Conservation (phyloP, 345 rosid species). For the Nephelium lappaceum region DNA sequence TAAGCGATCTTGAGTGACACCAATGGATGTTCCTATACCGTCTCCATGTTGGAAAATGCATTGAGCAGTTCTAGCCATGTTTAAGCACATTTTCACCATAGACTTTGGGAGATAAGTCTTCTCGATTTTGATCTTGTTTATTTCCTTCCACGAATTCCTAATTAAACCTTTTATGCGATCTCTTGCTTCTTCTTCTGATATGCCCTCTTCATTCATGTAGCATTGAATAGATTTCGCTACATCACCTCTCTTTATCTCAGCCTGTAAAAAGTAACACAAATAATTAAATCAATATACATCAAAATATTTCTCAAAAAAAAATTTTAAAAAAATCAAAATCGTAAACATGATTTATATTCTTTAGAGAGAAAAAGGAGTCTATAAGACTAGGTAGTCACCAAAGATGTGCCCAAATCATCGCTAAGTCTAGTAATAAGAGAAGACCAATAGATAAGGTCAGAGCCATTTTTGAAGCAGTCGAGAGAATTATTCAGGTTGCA, state of each 20-base stretch:
- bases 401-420: conserved; percentile 12
- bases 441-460: conserved; percentile 2
- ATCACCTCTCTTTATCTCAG: conserved; percentile 25
- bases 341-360: no score
- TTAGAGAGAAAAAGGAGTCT: neutral
- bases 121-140: conserved; percentile 4
- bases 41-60: conserved; percentile 26
- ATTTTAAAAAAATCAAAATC: no score
- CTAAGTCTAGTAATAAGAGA: neutral
- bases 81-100: conserved; percentile 3
- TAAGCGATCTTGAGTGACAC: conserved; percentile 12
- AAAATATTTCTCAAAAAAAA: no score
- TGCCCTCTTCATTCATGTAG: conserved; percentile 21
- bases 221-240: conserved; percentile 9
- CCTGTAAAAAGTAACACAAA: conserved; percentile 6
- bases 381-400: neutral
- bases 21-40: conserved; percentile 19
- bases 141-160: conserved; percentile 2
- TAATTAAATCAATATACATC: no score
- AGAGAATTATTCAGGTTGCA: neutral
- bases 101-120: conserved; percentile 3
- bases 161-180: conserved; percentile 1
- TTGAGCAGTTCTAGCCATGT: conserved; percentile 18
- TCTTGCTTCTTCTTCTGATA: conserved; percentile 22
- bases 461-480: neutral